Base-by-base conservation (phyloP, 73 alveolate species). In the Paramecium sonneborni region DNA sequence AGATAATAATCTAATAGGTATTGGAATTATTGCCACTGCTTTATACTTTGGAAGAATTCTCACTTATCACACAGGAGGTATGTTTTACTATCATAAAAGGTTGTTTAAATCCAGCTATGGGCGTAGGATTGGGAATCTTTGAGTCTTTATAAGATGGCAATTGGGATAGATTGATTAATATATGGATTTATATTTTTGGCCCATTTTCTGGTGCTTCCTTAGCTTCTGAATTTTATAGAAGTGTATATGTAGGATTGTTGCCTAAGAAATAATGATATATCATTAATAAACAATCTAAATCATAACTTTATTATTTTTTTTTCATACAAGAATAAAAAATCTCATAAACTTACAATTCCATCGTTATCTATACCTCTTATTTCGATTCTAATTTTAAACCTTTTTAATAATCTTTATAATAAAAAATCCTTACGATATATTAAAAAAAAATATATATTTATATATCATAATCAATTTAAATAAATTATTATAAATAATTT, bases 71-170 rank as follows among this genome's bases (percentile, higher is more conserved):
- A 43, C 90, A 41, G 90, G 90, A 79, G 90, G 90, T 79, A 20
- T 10, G 10, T 8, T 43, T 79, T 38, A 23, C 21, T 79, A 43
- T 79, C 34, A 18, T 74, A 74, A 30, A 32, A 79, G 90, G 90
- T 20, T 79, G 90, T 79, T 79, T 79, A 46, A 79, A 79, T 41
- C 90, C 90, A 24, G 90, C 90, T 20, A 79, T 79, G 90, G 90
- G 90, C 15, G 90, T 79, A 43, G 90, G 90, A 3, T 46, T 79
- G n/a, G 69, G 55, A 23, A 79, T 79, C 46, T 79, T 79, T 46
- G 69, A 79, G 55, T 39, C 90, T 15, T 23, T 79, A 6, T 79
- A 79, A 79, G 90, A 79, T 46, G 74, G 74, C 6, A 39, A 79
- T 43, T 79, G 90, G 90, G 90, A 79, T 24, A 79, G 90, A 79